Base-by-base conservation (phyloP, 352 stramenopile species). In the Elongisporangium prolatum region DNA sequence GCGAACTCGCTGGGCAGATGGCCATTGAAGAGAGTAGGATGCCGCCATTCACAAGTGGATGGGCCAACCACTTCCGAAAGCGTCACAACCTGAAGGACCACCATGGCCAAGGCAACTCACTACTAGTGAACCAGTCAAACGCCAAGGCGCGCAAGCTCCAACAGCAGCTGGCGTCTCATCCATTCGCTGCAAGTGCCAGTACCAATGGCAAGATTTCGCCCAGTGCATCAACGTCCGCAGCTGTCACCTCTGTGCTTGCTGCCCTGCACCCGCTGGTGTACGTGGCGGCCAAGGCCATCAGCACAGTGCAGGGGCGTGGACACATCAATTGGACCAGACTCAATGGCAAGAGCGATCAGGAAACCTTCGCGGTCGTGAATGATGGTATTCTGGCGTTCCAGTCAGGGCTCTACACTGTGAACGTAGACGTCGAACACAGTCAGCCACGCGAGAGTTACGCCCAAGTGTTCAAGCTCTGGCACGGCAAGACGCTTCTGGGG, bases 391-490 rank as follows among this genome's bases (percentile, higher is more conserved):
- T 34, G 10, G 60, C 75, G 37, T 22, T 67, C 37, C 57, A 67
- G 16, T 60, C 72, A 20, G 72, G 69, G 14, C 59, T 37, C 40
- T 80, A 75, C 61, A 67, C 77, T 61, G 38, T 80, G 34, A 80
- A 80, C 48, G 56, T 80, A 34, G 72, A 80, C 54, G 22, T 80
- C 49, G 52, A 74, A 54, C 72, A 80, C 50, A 75, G 66, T 21
- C 71, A 75, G 25, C 68, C 68, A 34, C 63, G 68, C 40, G 62
- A 76, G 59, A 68, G 68, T 50, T 74, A 70, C 53, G 71, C 65
- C 10, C 65, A 60, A 50, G 51, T 64, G 10, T 80, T 75, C 59
- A 75, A 74, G 49, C 48, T 75, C 17, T 80, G 72, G 72, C 40
- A 68, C 38, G 61, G 60, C 57, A 72, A 72, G 60, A 72, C 69